Evolutionary conservation across 2,329 filamentous ascomycete genomes (phyloP).

Genomic region (Aspergillus glaucus): DNA sequence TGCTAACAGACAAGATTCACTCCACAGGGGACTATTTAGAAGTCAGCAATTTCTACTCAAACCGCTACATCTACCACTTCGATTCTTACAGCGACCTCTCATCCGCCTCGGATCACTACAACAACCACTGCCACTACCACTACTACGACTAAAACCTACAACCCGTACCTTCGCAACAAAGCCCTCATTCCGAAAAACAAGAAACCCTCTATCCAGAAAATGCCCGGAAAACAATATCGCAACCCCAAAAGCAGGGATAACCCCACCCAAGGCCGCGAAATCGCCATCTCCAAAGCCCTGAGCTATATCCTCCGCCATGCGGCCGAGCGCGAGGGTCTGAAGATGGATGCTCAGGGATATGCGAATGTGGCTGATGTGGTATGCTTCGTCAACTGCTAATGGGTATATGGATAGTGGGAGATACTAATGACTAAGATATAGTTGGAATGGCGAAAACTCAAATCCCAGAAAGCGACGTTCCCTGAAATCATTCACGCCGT

Average conservation of each 20-base stretch:
- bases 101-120: too few species aligned
- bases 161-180: not conserved
- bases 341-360: constrained; percentile 54
- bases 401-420: not conserved
- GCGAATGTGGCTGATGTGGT: constrained; percentile 55
- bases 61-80: too few species aligned
- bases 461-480: constrained; percentile 66
- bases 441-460: constrained; percentile 56
- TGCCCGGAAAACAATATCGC: constrained; percentile 3
- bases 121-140: too few species aligned
- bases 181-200: not conserved
- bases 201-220: not conserved
- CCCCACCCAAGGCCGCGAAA: constrained; percentile 21
- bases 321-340: constrained; percentile 54
- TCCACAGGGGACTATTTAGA: too few species aligned
- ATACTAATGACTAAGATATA: constrained; percentile 20
- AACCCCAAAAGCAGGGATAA: constrained; percentile 1
- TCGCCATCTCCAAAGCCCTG: constrained; percentile 37
- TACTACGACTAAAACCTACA: too few species aligned
- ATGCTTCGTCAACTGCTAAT: constrained; percentile 17
- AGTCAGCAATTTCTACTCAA: too few species aligned
- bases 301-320: constrained; percentile 54
- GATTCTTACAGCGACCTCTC: too few species aligned
- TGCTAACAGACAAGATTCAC: too few species aligned
- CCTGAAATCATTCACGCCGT: constrained; percentile 67